phyloP scores from a whole-genome alignment of 192 early-diverging fungal genomes.

The Rhizophlyctis rosea region DNA sequence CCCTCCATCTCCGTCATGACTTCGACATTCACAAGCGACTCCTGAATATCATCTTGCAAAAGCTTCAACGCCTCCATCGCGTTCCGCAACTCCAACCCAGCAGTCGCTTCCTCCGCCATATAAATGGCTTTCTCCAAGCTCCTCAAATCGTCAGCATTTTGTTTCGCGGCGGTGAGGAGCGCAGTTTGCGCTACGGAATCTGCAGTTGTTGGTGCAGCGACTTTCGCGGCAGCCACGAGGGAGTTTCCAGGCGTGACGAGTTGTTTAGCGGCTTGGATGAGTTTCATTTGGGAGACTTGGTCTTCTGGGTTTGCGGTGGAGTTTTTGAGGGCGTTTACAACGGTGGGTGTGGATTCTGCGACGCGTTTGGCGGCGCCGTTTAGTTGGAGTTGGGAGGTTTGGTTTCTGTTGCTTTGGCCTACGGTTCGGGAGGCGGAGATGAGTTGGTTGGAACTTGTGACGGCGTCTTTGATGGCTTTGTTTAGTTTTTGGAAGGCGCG shows the following conservation, averaged over 20 bases:
- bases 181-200: conserved; percentile 38
- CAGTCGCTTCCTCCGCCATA: conserved; percentile 44
- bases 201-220: conserved; percentile 42
- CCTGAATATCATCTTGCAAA: conserved; percentile 37
- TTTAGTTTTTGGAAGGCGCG: conserved; percentile 37
- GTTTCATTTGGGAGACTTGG: conserved; percentile 35
- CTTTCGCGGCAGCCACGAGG: conserved; percentile 36
- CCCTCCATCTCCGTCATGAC: conserved; percentile 10
- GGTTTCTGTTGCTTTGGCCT: conserved; percentile 50
- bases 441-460: conserved; percentile 50
- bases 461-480: conserved; percentile 42
- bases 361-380: conserved; percentile 42
- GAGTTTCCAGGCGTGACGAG: conserved; percentile 38
- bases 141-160: conserved; percentile 33
- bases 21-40: conserved; percentile 8
- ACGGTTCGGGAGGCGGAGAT: conserved; percentile 37
- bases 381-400: conserved; percentile 47
- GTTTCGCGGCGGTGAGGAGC: conserved; percentile 32
- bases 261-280: conserved; percentile 47
- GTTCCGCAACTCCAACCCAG: conserved; percentile 35
- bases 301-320: conserved; percentile 32
- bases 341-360: conserved; percentile 35
- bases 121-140: conserved; percentile 33
- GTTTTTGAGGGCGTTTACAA: conserved; percentile 31
- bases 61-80: conserved; percentile 39